Evolutionary conservation across 495 filamentous ascomycete genomes (phyloP).

Genomic region (Penicillium canariense): DNA sequence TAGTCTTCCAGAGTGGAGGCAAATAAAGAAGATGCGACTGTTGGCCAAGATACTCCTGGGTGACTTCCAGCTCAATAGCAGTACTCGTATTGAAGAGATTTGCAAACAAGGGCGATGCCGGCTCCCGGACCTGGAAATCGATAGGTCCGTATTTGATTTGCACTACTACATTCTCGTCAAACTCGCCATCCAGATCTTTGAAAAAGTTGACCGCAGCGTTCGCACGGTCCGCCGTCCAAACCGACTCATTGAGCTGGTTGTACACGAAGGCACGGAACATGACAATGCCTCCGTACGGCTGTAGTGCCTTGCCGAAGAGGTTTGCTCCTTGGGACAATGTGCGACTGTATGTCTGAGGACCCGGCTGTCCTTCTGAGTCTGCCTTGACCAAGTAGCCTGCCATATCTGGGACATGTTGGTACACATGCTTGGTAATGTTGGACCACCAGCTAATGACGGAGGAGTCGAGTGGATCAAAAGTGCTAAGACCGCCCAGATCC

Average conservation of each 20-base stretch:
- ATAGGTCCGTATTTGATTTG: slow-evolving; percentile 76
- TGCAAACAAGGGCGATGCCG: slow-evolving; percentile 66
- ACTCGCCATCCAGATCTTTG: slow-evolving; percentile 59
- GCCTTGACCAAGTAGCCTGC: slow-evolving; percentile 71
- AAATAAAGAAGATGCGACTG: slow-evolving; percentile 68
- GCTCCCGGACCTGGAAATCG: slow-evolving; percentile 75
- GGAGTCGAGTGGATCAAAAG: slow-evolving; percentile 63
- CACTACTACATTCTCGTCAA: slow-evolving; percentile 67
- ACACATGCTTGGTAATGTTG: slow-evolving; percentile 56
- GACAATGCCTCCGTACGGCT: slow-evolving; percentile 63
- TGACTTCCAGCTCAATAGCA: slow-evolving; percentile 65
- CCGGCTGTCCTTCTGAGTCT: slow-evolving; percentile 71
- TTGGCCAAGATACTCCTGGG: slow-evolving; percentile 71
- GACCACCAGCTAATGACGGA: slow-evolving; percentile 62
- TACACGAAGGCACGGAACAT: slow-evolving; percentile 78
- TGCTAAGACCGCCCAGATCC: slow-evolving; percentile 51
- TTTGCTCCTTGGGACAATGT: slow-evolving; percentile 70
- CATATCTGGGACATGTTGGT: slow-evolving; percentile 61
- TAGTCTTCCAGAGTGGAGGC: slow-evolving; percentile 63
- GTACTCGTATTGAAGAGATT: slow-evolving; percentile 55
- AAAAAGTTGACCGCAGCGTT: slow-evolving; percentile 70
- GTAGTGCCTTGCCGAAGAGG: slow-evolving; percentile 59
- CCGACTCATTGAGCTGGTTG: slow-evolving; percentile 54
- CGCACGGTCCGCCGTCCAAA: slow-evolving; percentile 66
- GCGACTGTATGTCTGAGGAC: slow-evolving; percentile 66